These are phyloP conservation scores for Arabis hirsuta DNA, from an alignment of 345 rosid species.

Conservation along the genomic window DNA sequence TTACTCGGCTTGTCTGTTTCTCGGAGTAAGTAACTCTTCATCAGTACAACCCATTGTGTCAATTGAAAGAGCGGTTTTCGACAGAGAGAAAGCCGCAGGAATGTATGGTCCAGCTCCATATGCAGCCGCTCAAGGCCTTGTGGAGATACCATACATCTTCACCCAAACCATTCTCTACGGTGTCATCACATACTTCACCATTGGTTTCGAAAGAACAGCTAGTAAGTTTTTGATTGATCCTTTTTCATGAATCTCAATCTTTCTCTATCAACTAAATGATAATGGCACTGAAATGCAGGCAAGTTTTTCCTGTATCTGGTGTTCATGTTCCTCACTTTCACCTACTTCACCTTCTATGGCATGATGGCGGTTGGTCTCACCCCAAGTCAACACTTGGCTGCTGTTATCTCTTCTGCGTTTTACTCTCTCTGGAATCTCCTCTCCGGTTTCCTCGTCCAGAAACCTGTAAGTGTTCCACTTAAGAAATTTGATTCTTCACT, in stretches of 20 bases:
- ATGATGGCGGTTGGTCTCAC: conserved; percentile 97
- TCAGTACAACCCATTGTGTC: conserved; percentile 89
- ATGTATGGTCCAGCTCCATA: conserved; percentile 77
- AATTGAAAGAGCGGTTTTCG: conserved; percentile 87
- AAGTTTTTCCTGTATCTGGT: conserved; percentile 70
- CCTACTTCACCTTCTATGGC: conserved; percentile 86
- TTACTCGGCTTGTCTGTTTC: conserved; percentile 76
- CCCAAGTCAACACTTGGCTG: conserved; percentile 74
- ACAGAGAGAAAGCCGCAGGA: conserved; percentile 92
- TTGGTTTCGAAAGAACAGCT: conserved; percentile 71
- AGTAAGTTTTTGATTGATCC: conserved; percentile 50
- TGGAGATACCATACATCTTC: conserved; percentile 85
- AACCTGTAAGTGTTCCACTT: conserved; percentile 58
- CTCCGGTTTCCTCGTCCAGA: conserved; percentile 80
- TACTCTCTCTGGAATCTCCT: conserved; percentile 94
- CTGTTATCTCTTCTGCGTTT: conserved; percentile 85
- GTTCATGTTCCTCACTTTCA: conserved; percentile 93
- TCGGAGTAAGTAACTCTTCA: conserved; percentile 86
- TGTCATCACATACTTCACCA: conserved; percentile 82
- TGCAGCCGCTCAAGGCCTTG: conserved; percentile 90
- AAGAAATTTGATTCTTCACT: not conserved
- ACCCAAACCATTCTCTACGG: conserved; percentile 72
- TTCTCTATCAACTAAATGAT: not conserved
- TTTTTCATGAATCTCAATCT: not conserved
- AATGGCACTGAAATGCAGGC: conserved; percentile 50